A percentile compares a stretch with the other conserved stretches of the same genome.
Evolutionary conservation across 352 stramenopile species (phyloP).

Genomic region (Pythium myriotylum): DNA sequence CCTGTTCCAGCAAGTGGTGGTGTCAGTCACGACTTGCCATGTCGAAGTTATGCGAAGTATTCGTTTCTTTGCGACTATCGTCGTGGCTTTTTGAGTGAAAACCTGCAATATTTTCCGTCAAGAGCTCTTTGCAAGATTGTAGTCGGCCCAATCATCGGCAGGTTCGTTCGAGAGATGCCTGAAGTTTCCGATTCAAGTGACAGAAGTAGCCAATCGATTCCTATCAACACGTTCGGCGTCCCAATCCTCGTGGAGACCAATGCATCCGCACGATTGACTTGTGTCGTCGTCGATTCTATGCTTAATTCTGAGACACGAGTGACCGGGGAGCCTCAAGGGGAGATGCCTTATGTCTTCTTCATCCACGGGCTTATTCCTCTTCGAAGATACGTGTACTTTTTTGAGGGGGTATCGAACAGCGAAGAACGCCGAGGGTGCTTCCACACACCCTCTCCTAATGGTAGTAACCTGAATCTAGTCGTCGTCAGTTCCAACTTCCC

Average conservation of each 20-base stretch:
- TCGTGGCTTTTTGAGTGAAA: conserved; percentile 52
- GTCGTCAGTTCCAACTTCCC: conserved; percentile 72
- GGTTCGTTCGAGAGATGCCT: conserved; percentile 34
- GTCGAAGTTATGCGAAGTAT: conserved; percentile 37
- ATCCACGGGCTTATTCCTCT: conserved; percentile 50
- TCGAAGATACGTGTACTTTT: conserved; percentile 66
- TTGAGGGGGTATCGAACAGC: conserved; percentile 68
- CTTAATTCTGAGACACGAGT: conserved; percentile 52
- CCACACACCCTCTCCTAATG: conserved; percentile 45
- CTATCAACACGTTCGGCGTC: conserved; percentile 28
- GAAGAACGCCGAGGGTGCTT: conserved; percentile 56
- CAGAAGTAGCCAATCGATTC: neutral
- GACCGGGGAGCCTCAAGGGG: conserved; percentile 28
- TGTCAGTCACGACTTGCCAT: neutral
- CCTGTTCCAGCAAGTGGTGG: conserved; percentile 5
- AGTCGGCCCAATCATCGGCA: conserved; percentile 60
- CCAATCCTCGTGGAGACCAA: conserved; percentile 74
- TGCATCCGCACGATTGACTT: conserved; percentile 49
- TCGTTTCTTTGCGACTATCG: conserved; percentile 62
- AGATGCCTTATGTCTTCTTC: conserved; percentile 50
- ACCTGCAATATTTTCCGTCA: conserved; percentile 54
- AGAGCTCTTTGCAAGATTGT: conserved; percentile 40
- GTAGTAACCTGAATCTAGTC: conserved; percentile 47
- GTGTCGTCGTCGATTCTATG: conserved; percentile 66
- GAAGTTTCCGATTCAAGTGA: neutral